Conservation (phyloP, 2,329 filamentous ascomycete species). For the Coccinonectria pachysandricola region DNA sequence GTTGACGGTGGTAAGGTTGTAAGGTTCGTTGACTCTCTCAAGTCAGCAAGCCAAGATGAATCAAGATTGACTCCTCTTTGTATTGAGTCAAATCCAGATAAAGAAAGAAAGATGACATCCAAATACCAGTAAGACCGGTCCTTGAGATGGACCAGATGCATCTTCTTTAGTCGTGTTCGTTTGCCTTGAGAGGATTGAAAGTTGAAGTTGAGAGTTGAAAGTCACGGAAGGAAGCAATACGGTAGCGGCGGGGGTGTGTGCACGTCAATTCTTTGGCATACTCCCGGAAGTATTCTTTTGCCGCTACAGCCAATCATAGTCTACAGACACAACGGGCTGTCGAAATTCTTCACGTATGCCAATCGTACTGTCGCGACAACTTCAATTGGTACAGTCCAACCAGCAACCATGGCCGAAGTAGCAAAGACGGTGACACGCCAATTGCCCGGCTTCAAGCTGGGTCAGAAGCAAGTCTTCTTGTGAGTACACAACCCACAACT, state of each 20-base stretch:
- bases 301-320: conserved; percentile 20
- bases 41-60: too few relatives aligned
- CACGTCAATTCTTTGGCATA: conserved; percentile 6
- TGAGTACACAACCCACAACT: conserved; percentile 23
- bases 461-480: conserved; percentile 46
- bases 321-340: too few relatives aligned
- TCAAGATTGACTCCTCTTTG: too few relatives aligned
- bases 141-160: too few relatives aligned
- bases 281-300: conserved; percentile 19
- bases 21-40: background rate
- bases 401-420: conserved; percentile 30
- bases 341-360: conserved; percentile 21
- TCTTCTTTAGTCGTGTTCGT: too few relatives aligned
- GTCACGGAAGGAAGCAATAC: too few relatives aligned
- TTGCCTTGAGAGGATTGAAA: conserved; percentile 1
- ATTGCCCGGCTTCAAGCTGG: conserved; percentile 36
- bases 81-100: too few relatives aligned
- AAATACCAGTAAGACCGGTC: too few relatives aligned
- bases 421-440: conserved; percentile 28
- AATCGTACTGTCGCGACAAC: conserved; percentile 14
- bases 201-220: too few relatives aligned
- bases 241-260: conserved; percentile 7
- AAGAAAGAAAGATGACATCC: too few relatives aligned
- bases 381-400: conserved; percentile 11
- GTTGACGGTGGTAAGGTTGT: background rate